Percentiles rank a stretch among this genome's conserved stretches.
phyloP scores from a whole-genome alignment of 2,329 filamentous ascomycete genomes.

The Beauveria asiatica region DNA sequence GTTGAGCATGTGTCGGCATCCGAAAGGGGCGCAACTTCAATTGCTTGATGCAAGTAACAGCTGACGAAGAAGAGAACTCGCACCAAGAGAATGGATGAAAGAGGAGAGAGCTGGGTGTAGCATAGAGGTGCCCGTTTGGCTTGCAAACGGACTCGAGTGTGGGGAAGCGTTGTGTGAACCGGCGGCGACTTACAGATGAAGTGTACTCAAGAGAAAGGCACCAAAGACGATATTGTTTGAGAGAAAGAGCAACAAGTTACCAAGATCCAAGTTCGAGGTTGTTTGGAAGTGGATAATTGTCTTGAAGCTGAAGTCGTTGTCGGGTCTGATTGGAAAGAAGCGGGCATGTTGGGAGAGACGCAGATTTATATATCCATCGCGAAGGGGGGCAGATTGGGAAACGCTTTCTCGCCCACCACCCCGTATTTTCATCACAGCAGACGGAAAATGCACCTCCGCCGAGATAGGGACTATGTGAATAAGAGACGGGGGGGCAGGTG shows the following conservation, averaged over 20 bases:
- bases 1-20: background rate
- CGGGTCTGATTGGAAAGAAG: background rate
- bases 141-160: conserved; percentile 5
- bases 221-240: background rate
- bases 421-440: background rate
- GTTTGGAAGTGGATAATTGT: background rate
- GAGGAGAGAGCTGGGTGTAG: background rate
- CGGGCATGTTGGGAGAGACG: background rate
- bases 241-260: background rate
- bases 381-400: background rate
- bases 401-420: background rate
- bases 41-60: background rate
- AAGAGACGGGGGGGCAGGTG: background rate
- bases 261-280: background rate
- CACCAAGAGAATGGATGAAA: background rate
- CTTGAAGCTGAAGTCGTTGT: background rate
- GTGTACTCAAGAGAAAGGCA: background rate
- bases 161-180: background rate
- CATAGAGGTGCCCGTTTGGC: background rate
- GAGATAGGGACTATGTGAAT: conserved; percentile 5
- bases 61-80: background rate
- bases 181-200: conserved; percentile 1
- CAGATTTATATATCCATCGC: conserved; percentile 2
- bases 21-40: background rate
- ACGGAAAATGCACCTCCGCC: background rate